These are phyloP conservation scores for Apiotrichum laibachii DNA, from an alignment of 1,284 basidiomycete genomes.

Conservation along the genomic window DNA sequence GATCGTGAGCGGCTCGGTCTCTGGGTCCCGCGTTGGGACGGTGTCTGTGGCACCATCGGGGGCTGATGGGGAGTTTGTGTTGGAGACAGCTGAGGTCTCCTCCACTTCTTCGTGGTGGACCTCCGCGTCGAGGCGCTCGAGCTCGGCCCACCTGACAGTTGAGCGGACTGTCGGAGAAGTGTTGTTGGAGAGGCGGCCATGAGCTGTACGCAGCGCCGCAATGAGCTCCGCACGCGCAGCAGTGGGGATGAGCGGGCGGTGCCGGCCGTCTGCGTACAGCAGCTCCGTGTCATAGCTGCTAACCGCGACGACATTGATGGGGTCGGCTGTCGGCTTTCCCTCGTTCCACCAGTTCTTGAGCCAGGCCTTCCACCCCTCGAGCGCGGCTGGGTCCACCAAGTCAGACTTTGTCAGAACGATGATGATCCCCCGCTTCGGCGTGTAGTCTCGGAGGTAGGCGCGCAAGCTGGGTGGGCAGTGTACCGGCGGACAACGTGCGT, in stretches of 20 bases:
- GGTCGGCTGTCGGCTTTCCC: constrained; percentile 17
- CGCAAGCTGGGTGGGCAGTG: constrained; percentile 58
- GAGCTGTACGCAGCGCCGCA: too few relatives aligned
- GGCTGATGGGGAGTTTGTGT: constrained; percentile 71
- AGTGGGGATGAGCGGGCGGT: constrained; percentile 41
- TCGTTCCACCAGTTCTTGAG: constrained; percentile 57
- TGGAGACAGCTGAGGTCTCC: constrained; percentile 55
- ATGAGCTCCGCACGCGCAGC: too few relatives aligned
- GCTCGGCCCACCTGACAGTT: too few relatives aligned
- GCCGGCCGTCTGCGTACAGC: constrained; percentile 3
- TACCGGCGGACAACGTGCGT: constrained; percentile 74
- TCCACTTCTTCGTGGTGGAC: too few relatives aligned
- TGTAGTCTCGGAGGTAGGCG: constrained; percentile 51
- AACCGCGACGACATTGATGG: constrained; percentile 62
- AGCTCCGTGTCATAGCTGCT: constrained; percentile 65
- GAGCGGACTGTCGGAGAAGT: too few relatives aligned
- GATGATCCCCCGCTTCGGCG: constrained; percentile 60
- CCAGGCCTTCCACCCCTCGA: constrained; percentile 67
- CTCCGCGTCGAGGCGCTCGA: too few relatives aligned
- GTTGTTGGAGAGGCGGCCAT: too few relatives aligned
- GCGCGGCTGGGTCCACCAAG: constrained; percentile 61
- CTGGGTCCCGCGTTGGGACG: constrained; percentile 27
- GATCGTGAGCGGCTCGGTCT: constrained; percentile 65
- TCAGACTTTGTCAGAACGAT: constrained; percentile 83
- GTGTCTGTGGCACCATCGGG: constrained; percentile 38